phyloP scores from a whole-genome alignment of 2,329 filamentous ascomycete genomes.

The Penicillium sp. region DNA sequence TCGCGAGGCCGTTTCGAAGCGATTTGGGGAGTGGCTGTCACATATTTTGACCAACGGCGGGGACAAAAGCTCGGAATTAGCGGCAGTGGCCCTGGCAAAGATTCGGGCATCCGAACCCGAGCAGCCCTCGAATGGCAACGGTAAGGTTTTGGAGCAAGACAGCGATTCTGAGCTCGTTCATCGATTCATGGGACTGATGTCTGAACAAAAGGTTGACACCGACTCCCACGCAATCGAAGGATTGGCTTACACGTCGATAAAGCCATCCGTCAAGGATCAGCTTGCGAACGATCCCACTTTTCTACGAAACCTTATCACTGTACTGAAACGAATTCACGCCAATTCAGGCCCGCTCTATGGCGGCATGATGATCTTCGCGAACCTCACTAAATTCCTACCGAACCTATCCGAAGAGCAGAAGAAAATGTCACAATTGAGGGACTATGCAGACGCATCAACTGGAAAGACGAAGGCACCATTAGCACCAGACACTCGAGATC shows the following conservation, averaged over 20 bases:
- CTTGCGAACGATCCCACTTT: slow-evolving; percentile 66
- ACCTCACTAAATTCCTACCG: slow-evolving; percentile 78
- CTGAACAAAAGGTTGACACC: slow-evolving; percentile 44
- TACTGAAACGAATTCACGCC: slow-evolving; percentile 48
- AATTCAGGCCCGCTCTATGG: slow-evolving; percentile 77
- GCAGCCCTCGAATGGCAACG: slow-evolving; percentile 29
- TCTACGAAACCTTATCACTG: slow-evolving; percentile 62
- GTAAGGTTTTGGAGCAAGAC: slow-evolving; percentile 38
- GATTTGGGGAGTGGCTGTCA: slow-evolving; percentile 83
- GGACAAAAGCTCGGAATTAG: slow-evolving; percentile 50
- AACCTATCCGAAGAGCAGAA: slow-evolving; percentile 82
- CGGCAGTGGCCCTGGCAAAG: slow-evolving; percentile 74
- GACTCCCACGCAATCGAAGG: slow-evolving; percentile 82
- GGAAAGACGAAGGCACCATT: slow-evolving; percentile 56
- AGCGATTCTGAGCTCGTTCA: slow-evolving; percentile 52
- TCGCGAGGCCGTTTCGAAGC: slow-evolving; percentile 75
- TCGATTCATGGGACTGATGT: slow-evolving; percentile 51
- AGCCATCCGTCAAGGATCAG: slow-evolving; percentile 77
- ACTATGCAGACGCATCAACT: slow-evolving; percentile 82
- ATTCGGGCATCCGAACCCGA: slow-evolving; percentile 38
- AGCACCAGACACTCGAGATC: slow-evolving; percentile 62
- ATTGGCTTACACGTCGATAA: slow-evolving; percentile 84
- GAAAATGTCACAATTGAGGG: slow-evolving; percentile 85
- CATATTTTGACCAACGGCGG: slow-evolving; percentile 72
- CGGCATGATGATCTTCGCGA: slow-evolving; percentile 76